A percentile compares a stretch with the other conserved stretches of the same genome.
These are phyloP conservation scores for Fonsecaea multimorphosa DNA, from an alignment of 2,329 filamentous ascomycete species.

Conservation along the genomic window DNA sequence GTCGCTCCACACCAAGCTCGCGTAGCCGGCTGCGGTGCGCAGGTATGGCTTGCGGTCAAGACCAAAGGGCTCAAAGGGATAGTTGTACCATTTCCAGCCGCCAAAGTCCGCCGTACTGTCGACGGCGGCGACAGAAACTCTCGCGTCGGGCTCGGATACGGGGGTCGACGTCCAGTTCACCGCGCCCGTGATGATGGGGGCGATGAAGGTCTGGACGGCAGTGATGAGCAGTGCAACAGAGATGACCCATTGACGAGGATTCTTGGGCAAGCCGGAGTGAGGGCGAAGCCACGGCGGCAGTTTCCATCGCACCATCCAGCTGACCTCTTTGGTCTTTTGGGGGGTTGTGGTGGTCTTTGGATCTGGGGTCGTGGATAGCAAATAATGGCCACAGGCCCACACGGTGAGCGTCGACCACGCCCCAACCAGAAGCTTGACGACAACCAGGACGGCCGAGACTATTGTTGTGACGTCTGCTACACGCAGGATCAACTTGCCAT, in stretches of 20 bases:
- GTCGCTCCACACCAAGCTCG: neutral
- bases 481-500: conserved; percentile 25
- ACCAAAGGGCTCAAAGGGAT: neutral
- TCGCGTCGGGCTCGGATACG: neutral
- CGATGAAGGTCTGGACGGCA: neutral
- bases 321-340: neutral
- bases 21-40: neutral
- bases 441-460: conserved; percentile 23
- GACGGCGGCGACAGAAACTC: neutral
- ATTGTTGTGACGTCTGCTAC: conserved; percentile 25
- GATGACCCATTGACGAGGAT: neutral
- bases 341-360: neutral
- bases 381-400: conserved; percentile 17
- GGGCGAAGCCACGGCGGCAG: neutral
- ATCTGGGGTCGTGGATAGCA: neutral
- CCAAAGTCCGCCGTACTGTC: neutral
- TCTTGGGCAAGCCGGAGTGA: neutral
- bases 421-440: conserved; percentile 25
- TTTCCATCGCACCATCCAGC: neutral
- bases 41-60: neutral
- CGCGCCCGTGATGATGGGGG: neutral
- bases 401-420: conserved; percentile 24
- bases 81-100: conserved; percentile 14
- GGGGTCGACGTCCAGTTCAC: conserved; percentile 19
- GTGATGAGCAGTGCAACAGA: neutral